Conservation (phyloP, 495 filamentous ascomycete species). For the Aspergillus egyptiacus region DNA sequence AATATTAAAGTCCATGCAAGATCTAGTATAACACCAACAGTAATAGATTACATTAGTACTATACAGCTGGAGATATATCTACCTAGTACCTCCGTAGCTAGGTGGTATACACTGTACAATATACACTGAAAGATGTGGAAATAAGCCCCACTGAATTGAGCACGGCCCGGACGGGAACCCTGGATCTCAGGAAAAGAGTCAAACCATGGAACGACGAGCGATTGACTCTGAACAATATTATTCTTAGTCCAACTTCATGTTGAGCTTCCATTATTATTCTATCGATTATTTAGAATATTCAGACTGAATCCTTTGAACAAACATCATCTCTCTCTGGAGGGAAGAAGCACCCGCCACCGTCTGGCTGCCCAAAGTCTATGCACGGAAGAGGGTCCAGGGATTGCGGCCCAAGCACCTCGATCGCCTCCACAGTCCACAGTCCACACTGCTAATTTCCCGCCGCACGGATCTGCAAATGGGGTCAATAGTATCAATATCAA, state of each 20-base stretch:
- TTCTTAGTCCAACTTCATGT: conserved; percentile 4
- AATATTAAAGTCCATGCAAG: too few relatives aligned
- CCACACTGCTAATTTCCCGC: conserved; percentile 6
- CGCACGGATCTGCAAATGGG: conserved; percentile 11
- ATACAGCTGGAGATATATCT: neutral
- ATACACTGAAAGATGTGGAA: too few relatives aligned
- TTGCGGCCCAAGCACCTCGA: conserved; percentile 22
- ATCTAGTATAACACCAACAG: too few relatives aligned
- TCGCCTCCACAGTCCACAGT: conserved; percentile 17
- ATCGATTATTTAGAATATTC: too few relatives aligned
- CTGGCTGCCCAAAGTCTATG: conserved; percentile 20
- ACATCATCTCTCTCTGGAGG: conserved; percentile 4
- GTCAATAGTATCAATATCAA: conserved; percentile 6
- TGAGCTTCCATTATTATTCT: neutral
- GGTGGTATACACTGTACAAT: too few relatives aligned
- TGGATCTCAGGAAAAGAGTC: conserved; percentile 2
- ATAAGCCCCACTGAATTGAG: neutral
- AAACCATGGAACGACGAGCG: conserved; percentile 7
- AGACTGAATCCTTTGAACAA: neutral
- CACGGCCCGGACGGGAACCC: neutral
- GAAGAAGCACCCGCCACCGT: neutral
- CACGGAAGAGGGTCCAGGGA: conserved; percentile 9
- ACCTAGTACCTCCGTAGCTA: neutral
- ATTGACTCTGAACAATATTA: neutral
- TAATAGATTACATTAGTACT: neutral